Conservation (phyloP, 768 basidiomycete species). For the Termitomyces sp. region DNA sequence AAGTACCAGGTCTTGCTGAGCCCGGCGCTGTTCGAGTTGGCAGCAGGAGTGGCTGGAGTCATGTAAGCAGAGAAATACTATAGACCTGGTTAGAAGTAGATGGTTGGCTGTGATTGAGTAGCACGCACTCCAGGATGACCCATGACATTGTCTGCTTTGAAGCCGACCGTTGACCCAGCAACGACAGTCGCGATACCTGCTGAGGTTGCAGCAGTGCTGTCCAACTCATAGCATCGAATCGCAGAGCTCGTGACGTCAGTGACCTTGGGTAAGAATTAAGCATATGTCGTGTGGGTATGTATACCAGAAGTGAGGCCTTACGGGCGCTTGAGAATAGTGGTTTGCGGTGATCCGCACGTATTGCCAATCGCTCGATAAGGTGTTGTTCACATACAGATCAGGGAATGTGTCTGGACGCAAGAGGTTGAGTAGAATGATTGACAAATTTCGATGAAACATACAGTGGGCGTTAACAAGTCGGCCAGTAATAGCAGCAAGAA, state of each 20-base stretch:
- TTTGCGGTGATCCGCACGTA: constrained; percentile 35
- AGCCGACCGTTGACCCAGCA: constrained; percentile 31
- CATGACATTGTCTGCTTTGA: constrained; percentile 32
- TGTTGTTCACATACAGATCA: constrained; percentile 27
- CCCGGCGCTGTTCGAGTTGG: constrained; percentile 38
- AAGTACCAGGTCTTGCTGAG: constrained; percentile 37
- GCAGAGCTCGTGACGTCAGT: constrained; percentile 34
- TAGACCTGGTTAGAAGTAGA: not conserved
- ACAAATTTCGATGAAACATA: not conserved
- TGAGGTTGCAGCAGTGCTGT: constrained; percentile 26
- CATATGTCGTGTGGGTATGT: not conserved
- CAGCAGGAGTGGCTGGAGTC: constrained; percentile 30
- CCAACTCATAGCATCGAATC: constrained; percentile 34
- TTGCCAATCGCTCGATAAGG: constrained; percentile 30
- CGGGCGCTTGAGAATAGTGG: constrained; percentile 31
- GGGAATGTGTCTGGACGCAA: constrained; percentile 29
- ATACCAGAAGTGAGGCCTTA: constrained; percentile 15
- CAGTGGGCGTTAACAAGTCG: constrained; percentile 13
- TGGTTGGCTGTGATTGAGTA: not conserved
- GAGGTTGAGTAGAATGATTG: not conserved
- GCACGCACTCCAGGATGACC: constrained; percentile 32
- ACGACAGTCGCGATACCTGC: constrained; percentile 29
- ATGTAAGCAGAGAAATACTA: constrained; percentile 35
- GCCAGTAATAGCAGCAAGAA: not conserved
- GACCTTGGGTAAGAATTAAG: constrained; percentile 20